Conservation (phyloP, 768 basidiomycete genomes). For the Boletus bicolor region DNA sequence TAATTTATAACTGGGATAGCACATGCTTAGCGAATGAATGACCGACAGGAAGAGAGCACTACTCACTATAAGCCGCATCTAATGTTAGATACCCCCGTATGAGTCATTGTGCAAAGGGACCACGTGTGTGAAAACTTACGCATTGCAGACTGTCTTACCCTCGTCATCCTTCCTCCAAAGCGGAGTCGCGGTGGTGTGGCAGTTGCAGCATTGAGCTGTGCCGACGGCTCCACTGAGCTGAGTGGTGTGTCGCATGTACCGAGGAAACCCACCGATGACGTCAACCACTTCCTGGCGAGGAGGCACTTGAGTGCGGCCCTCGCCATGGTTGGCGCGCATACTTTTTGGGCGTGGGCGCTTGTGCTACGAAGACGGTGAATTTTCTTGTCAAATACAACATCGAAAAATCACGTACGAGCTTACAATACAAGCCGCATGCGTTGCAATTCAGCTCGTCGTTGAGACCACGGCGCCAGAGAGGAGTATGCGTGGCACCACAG, state of each 20-base stretch:
- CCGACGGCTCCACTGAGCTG: slow-evolving; percentile 31
- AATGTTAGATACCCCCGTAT: slow-evolving; percentile 5
- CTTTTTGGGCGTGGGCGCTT: slow-evolving; percentile 87
- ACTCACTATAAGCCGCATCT: slow-evolving; percentile 79
- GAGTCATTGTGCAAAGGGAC: slow-evolving; percentile 11
- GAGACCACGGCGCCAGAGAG: slow-evolving; percentile 80
- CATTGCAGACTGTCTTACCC: slow-evolving; percentile 88
- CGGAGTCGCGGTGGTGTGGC: slow-evolving; percentile 85
- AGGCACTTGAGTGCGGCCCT: slow-evolving; percentile 60
- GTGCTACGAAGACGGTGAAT: slow-evolving; percentile 45
- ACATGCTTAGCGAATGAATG: slow-evolving; percentile 7
- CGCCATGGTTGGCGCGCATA: slow-evolving; percentile 76
- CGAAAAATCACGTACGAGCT: slow-evolving; percentile 51
- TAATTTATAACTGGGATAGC: slow-evolving; percentile 58
- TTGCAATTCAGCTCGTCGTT: slow-evolving; percentile 91
- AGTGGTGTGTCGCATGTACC: slow-evolving; percentile 28
- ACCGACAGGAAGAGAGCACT: background rate
- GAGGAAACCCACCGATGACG: slow-evolving; percentile 57
- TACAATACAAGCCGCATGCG: slow-evolving; percentile 85
- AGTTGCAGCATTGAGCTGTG: slow-evolving; percentile 84
- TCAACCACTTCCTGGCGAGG: slow-evolving; percentile 71
- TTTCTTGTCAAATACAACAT: no score
- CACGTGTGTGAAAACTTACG: slow-evolving; percentile 52
- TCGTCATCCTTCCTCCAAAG: slow-evolving; percentile 91
- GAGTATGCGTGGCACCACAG: slow-evolving; percentile 86